A percentile compares a stretch with the other conserved stretches of the same genome.
Conservation (phyloP, 129 eudicot species). For the Escallonia herrerae region DNA sequence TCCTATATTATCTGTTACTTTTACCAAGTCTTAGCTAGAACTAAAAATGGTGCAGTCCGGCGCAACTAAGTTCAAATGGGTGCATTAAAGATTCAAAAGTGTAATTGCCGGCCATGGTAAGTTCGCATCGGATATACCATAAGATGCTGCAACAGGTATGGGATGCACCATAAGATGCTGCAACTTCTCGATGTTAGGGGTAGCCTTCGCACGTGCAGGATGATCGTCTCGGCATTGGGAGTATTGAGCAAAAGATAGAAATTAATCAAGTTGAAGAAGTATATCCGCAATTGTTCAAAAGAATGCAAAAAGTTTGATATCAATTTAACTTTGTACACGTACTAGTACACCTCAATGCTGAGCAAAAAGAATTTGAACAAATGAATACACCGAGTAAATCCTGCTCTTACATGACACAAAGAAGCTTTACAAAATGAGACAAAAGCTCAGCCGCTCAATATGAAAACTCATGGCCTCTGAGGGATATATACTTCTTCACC, state of each 20-base stretch:
- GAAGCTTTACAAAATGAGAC: neutral
- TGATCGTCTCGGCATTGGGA: neutral
- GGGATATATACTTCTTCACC: conserved; percentile 86
- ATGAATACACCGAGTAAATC: conserved; percentile 7
- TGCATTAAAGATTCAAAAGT: neutral
- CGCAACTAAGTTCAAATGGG: neutral
- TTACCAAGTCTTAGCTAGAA: neutral
- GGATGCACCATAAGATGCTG: neutral
- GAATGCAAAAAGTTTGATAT: neutral
- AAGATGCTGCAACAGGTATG: no score
- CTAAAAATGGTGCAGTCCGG: conserved; percentile 4
- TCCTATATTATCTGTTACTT: neutral
- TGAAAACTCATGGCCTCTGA: conserved; percentile 83
- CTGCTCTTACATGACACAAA: neutral
- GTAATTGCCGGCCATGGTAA: neutral
- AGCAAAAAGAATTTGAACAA: conserved; percentile 10
- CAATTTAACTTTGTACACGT: conserved; percentile 2
- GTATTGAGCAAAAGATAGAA: neutral
- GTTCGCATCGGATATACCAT: neutral
- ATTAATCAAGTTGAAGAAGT: neutral
- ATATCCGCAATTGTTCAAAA: neutral
- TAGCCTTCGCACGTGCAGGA: neutral
- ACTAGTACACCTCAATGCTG: conserved; percentile 4
- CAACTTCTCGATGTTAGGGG: neutral
- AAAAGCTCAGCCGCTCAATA: conserved; percentile 25